These are phyloP conservation scores for Mycena rosella DNA, from an alignment of 768 basidiomycete genomes.

Conservation along the genomic window DNA sequence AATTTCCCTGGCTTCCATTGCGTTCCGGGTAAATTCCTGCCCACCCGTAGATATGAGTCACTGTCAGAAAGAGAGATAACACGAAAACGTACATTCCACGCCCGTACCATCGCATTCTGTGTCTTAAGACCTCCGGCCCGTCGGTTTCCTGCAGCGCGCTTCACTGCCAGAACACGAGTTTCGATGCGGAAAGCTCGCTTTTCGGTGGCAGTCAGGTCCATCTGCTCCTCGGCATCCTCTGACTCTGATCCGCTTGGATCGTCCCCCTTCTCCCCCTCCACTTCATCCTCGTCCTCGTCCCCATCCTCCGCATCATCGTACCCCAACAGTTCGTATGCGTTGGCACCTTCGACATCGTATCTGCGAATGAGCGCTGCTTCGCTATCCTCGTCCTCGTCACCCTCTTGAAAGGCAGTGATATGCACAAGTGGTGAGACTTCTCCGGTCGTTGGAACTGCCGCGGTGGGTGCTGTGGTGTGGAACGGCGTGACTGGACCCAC, in stretches of 20 bases:
- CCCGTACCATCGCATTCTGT: conserved; percentile 38
- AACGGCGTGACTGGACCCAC: too few relatives aligned
- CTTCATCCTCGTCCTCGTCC: too few relatives aligned
- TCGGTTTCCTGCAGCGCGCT: conserved; percentile 41
- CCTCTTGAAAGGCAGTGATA: not conserved
- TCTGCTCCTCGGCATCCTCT: not conserved
- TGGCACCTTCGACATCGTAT: not conserved
- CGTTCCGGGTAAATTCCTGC: conserved; percentile 13
- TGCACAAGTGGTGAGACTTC: too few relatives aligned
- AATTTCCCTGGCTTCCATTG: conserved; percentile 31
- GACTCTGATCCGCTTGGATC: too few relatives aligned
- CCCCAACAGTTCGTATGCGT: not conserved
- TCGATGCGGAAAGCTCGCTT: not conserved
- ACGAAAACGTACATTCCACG: conserved; percentile 40
- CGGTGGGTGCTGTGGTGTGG: too few relatives aligned
- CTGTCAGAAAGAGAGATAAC: conserved; percentile 8
- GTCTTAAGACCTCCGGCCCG: conserved; percentile 42
- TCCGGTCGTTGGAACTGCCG: too few relatives aligned
- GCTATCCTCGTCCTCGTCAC: not conserved
- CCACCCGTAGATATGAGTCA: too few relatives aligned
- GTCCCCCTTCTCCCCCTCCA: too few relatives aligned
- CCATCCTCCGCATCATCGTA: not conserved
- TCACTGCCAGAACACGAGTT: conserved; percentile 25
- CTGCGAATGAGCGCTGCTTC: not conserved
- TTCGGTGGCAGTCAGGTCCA: not conserved